Evolutionary conservation across 495 filamentous ascomycete genomes (phyloP), one percentile per base, ranked within the genome.

Genomic region (Neurospora sp.): DNA sequence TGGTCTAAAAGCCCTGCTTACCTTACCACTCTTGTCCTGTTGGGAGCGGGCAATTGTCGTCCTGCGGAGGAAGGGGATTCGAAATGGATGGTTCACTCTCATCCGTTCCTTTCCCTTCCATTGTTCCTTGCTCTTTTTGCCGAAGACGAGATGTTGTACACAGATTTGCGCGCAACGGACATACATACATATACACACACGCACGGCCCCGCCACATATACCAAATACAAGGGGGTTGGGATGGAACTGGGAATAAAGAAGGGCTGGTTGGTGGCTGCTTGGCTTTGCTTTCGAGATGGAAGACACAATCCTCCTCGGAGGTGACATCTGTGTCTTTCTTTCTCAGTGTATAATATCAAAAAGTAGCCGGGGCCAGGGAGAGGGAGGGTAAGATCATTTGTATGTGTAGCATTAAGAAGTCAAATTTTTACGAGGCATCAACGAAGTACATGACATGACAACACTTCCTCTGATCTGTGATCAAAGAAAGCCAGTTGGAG

Each of bases 321-420:
- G 42, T 46, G 42, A 27, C 27, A 35, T 16, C 20, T 31, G 12
- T 61, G 46, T 61, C 41, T 31, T 61, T 61, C 12, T 61, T 61
- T 31, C 53, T 61, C 53, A 61, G 53, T 75, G 74, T 75, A 75
- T 59, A 75, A 75, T 70, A 73, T 68, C 41, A 44, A 68, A 40
- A 72, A 75, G 48, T 69, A 39, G 59, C 44, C 71, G 59, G 46
- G 38, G 35, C 35, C 70, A 37, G 31, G 31, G 44, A 61, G 42
- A 37, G 5, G n/a, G 18, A 71, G 14, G 18, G n/a, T 20, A 69
- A 7, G 22, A 61, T 12, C 16, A 37, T 65, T 65, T 70, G 35
- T 42, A n/a, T 70, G 40, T 70, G 69, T 73, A 35, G 69, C 40
- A 27, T 39, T 12, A 37, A 61, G 68, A 72, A 69, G 31, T 40